Base-by-base conservation (phyloP, 257 asterid genomes). In the Fraxinus americana region DNA sequence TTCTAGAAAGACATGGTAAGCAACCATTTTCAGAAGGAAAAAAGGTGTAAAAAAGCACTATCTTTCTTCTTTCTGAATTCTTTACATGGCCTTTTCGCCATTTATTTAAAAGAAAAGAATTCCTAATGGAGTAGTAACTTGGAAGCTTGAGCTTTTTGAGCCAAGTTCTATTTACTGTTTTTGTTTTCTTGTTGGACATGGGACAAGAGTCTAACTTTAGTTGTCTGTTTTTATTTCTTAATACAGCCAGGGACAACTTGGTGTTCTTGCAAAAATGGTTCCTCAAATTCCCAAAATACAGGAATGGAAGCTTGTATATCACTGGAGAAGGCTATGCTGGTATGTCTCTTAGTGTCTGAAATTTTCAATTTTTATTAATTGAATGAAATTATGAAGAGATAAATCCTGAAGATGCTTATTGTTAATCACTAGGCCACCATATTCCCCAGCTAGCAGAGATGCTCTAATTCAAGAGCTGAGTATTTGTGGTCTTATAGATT, bases 201-300 rank as follows among this genome's bases (percentile, higher is more conserved):
- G 32, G 32, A 29, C 32, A 29, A 29, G 2, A 29, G 32, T 29
- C 32, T 29, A 27, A 27, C 29, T 27, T 27, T 29, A 29, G 32
- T 29, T 29, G 32, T 29, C 32, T 29, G 32, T 29, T 1, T 29
- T 29, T 29, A 1, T 29, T 29, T 29, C 32, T 29, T 29, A 29
- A 29, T 29, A 29, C 32, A 29, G 32, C 32, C 32, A 29, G 32
- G 32, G 32, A 29, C 32, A 29, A 29, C 32, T 29, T 29, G 32
- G 0, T 29, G 32, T 29, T 29, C 32, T 29, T 29, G 32, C 32
- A 29, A 29, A 29, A 1, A 29, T 29, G 32, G 32, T 29, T 29
- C 32, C 32, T 29, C 32, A 29, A 29, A 29, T 29, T 29, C 83
- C 94, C 94, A 25, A 85, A 88, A 41, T 90, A 90, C 57, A 48